Conservation (phyloP, 371 early-diverging fungal genomes). For the Nematocida sp. region DNA sequence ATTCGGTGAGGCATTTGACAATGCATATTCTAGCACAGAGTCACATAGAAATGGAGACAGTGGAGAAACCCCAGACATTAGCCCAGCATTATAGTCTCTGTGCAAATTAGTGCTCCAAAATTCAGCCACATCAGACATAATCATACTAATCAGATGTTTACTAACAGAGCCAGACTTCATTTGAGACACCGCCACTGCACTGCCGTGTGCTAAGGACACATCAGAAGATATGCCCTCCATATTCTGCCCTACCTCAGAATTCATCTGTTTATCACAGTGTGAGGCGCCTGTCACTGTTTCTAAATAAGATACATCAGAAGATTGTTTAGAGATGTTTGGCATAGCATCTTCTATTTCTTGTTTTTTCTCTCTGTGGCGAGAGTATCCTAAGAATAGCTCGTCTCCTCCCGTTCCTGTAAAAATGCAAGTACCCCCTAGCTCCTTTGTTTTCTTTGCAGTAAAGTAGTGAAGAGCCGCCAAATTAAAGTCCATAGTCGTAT, state of each 20-base stretch:
- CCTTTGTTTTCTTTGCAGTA: background rate
- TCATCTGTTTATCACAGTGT: background rate
- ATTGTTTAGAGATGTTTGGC: background rate
- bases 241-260: background rate
- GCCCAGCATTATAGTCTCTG: conserved; percentile 34
- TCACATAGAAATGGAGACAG: conserved; percentile 29
- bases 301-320: background rate
- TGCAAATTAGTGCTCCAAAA: conserved; percentile 42
- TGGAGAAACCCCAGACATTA: background rate
- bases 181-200: background rate
- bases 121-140: background rate
- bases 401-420: conserved; percentile 54
- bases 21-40: background rate
- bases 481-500: conserved; percentile 52
- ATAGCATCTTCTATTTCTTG: background rate
- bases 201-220: background rate
- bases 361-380: conserved; percentile 11
- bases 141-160: background rate
- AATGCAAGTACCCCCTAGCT: background rate
- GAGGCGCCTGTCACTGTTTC: background rate
- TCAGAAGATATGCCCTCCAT: background rate
- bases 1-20: background rate
- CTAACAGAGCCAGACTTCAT: too few relatives aligned
- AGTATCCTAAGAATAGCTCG: conserved; percentile 51
- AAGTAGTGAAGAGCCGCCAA: conserved; percentile 51